phyloP scores from a whole-genome alignment of 345 rosid species.

The Gossypium sturtianum region DNA sequence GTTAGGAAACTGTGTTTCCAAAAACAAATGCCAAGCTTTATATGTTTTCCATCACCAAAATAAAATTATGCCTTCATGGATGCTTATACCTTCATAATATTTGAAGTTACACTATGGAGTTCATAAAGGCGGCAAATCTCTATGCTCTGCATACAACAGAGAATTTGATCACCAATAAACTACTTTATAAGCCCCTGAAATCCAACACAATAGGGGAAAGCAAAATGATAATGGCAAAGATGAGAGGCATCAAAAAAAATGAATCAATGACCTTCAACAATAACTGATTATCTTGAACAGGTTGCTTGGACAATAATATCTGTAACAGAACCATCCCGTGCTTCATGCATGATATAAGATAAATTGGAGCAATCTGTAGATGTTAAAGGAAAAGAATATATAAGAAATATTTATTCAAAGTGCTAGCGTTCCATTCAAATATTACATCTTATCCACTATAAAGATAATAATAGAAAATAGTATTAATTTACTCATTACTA shows the following conservation, averaged over 20 bases:
- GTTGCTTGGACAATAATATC: constrained; percentile 66
- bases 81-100: constrained; percentile 71
- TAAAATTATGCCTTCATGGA: neutral
- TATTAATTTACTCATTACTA: neutral
- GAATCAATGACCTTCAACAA: constrained; percentile 61
- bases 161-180: constrained; percentile 5
- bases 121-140: constrained; percentile 90
- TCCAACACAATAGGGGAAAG: neutral
- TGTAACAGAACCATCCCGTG: constrained; percentile 84
- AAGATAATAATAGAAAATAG: neutral
- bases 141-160: constrained; percentile 50
- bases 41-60: neutral
- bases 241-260: neutral
- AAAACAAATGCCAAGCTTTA: neutral
- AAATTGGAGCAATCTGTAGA: constrained; percentile 85
- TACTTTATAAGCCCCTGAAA: constrained; percentile 1
- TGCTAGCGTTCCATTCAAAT: neutral
- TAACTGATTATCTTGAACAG: constrained; percentile 53
- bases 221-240: neutral
- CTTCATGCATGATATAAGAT: constrained; percentile 76
- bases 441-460: neutral
- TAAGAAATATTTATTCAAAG: neutral
- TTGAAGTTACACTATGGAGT: constrained; percentile 54
- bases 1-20: neutral
- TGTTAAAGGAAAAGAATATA: constrained; percentile 1